Base-by-base conservation (phyloP, 192 early-diverging fungal species). In the Coemansia sp. region DNA sequence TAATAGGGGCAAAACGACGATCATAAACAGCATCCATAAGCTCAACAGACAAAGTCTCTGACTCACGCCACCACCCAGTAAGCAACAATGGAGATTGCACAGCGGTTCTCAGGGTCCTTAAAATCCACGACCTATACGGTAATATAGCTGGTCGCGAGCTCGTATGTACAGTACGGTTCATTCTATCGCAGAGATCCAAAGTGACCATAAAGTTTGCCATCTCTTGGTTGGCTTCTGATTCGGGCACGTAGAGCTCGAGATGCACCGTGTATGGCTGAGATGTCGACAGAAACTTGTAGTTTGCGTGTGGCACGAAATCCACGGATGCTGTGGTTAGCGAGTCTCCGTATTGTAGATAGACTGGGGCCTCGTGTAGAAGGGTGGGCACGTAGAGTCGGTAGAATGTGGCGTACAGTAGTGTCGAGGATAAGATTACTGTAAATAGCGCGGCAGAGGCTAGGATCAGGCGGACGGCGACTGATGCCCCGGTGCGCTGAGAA, bases 171-270 rank as follows among this genome's bases (percentile, higher is more conserved):
- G 58, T 58, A 29, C 44, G 28, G 45, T 72, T 80, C 3, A 36
- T 42, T 13, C 64, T 39, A 23, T 60, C 56, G n/a, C 54, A 58
- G 26, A 89, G 55, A 20, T 81, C 76, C 32, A 87, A 22, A 13
- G 52, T 38, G 15, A 89, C 77, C 87, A 89, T 89, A 55, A 89
- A 85, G 65, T 80, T 84, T 46, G 78, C 83, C 25, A 82, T 49
- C 14, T 67, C 43, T 18, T 74, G 66, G 72, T 89, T 89, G 15
- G 55, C 22, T 7, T 77, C 69, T 0, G 85, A 82, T 27, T 81
- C 75, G 2, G 87, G 87, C 24, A 83, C 82, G 3, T 46, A 29
- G 9, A 89, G 72, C 6, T 81, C 68, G 38, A 89, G 35, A 3
- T 52, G 53, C 5, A 87, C 66, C 8, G 73, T 66, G 72, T 89